Conservation (phyloP, 129 eudicot species). For the Erigeron canadensis region DNA sequence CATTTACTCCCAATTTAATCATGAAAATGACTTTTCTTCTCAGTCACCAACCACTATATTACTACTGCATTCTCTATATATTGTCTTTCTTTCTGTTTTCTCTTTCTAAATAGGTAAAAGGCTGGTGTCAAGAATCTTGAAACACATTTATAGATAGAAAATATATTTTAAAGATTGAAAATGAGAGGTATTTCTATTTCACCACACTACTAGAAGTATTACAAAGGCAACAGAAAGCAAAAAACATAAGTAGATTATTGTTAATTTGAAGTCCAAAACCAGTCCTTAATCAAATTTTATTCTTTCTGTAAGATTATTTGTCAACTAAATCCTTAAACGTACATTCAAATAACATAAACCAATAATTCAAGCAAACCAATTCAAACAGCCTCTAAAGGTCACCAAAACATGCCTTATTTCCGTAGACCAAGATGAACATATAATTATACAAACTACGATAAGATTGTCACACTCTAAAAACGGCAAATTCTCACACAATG, state of each 20-base stretch:
- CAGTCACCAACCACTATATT: slow-evolving; percentile 5
- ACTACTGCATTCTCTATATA: background rate
- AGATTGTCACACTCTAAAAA: background rate
- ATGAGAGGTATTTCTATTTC: background rate
- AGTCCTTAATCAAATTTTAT: no score
- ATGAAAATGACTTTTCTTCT: slow-evolving; percentile 16
- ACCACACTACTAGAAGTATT: background rate
- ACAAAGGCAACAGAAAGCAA: no score
- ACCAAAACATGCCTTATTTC: background rate
- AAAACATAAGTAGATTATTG: no score
- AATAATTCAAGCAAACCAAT: no score
- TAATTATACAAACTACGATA: background rate
- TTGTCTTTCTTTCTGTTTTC: background rate
- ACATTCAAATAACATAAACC: no score
- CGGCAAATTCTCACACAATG: background rate
- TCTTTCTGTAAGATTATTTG: no score
- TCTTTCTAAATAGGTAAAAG: background rate
- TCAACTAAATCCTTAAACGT: no score
- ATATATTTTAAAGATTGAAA: background rate
- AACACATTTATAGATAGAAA: background rate
- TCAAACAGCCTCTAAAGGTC: no score
- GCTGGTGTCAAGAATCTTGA: background rate
- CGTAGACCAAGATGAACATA: no score
- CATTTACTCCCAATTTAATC: slow-evolving; percentile 9
- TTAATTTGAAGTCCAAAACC: no score